Base-by-base conservation (phyloP, 1,284 basidiomycete genomes). In the Moesziomyces antarcticus region DNA sequence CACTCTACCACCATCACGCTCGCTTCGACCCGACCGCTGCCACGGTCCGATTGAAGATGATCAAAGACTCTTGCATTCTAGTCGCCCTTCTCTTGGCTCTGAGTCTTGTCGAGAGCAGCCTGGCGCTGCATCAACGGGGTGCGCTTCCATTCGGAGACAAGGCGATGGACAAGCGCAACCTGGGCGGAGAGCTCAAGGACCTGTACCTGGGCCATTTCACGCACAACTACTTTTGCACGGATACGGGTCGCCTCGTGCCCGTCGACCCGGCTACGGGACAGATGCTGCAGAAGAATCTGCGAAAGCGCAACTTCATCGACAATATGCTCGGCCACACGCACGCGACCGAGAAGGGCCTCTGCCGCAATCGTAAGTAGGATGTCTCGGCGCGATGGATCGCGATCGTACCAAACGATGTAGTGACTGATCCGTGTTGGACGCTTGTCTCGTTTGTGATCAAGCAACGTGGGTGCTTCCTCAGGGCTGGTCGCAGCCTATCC, bases 401-500 rank as follows among this genome's bases (percentile, higher is more conserved):
- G 13, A 1, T 5, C n/a, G 14, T 37, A 18, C 30, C 37, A 14
- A 22, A 6, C 25, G 25, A 37, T 2, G 20, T 22, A 13, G 3
- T 10, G 22, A 30, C 37, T 27, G 20, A 53, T 33, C 5, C 16
- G 30, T 13, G 24, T 6, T 41, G n/a, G 9, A 11, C 11, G 14
- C 11, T 18, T 3, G 37, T 18, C 50, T 33, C 11, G 47, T 13
- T 20, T 3, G 9, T 13, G 47, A 5, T 18, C 35, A 20, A 74
- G 72, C 72, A 8, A 62, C 58, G 7, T 74, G 72, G 72, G 51
- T 74, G 11, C 42, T 69, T 37, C 58, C 54, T 9, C 27, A 8
- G 3, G 46, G 45, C 24, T 74, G 72, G 72, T 63, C 53, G 40
- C 62, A 65, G 48, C 66, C 72, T 8, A 74, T 74, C n/a, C 72